Percentiles rank a stretch among this genome's conserved stretches.
phyloP scores from a whole-genome alignment of 2,329 filamentous ascomycete genomes.

The Cladophialophora carrionii region DNA sequence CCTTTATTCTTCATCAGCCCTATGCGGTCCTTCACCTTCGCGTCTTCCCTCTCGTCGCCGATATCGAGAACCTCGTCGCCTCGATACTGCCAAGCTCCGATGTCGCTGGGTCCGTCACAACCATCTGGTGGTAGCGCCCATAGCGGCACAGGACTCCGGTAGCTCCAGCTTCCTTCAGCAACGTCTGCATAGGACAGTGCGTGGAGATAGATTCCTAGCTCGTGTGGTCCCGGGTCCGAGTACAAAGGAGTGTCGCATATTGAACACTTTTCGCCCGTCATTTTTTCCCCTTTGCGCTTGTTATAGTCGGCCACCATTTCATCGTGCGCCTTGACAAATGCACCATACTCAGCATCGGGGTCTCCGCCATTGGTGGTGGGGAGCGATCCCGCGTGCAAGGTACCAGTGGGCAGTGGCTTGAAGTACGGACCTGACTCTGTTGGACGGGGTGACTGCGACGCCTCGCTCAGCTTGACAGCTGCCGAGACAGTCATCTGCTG shows the following conservation, averaged over 20 bases:
- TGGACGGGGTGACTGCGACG: slow-evolving; percentile 1
- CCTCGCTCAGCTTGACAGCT: slow-evolving; percentile 23
- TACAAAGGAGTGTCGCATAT: slow-evolving; percentile 87
- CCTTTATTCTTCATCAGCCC: slow-evolving; percentile 34
- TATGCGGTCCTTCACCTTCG: slow-evolving; percentile 34
- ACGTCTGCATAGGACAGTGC: slow-evolving; percentile 86
- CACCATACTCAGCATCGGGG: slow-evolving; percentile 33
- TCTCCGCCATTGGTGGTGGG: slow-evolving; percentile 17
- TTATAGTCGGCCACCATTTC: slow-evolving; percentile 91
- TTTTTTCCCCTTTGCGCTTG: slow-evolving; percentile 86
- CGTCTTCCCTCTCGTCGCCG: slow-evolving; percentile 43
- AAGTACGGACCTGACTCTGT: slow-evolving; percentile 16
- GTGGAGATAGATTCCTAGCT: slow-evolving; percentile 91
- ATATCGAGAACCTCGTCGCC: slow-evolving; percentile 44
- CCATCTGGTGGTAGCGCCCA: slow-evolving; percentile 86
- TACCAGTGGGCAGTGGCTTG: slow-evolving; percentile 35
- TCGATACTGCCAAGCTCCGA: slow-evolving; percentile 53
- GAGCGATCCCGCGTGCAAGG: slow-evolving; percentile 42
- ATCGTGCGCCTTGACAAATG: slow-evolving; percentile 54
- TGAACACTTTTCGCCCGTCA: slow-evolving; percentile 81
- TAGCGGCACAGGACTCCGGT: slow-evolving; percentile 77
- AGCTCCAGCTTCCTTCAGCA: slow-evolving; percentile 76
- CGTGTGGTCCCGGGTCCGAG: slow-evolving; percentile 86
- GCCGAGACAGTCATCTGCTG: slow-evolving; percentile 38
- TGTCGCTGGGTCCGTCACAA: slow-evolving; percentile 69